Base-by-base conservation (phyloP, 768 basidiomycete species). In the Boletellus ananiceps region DNA sequence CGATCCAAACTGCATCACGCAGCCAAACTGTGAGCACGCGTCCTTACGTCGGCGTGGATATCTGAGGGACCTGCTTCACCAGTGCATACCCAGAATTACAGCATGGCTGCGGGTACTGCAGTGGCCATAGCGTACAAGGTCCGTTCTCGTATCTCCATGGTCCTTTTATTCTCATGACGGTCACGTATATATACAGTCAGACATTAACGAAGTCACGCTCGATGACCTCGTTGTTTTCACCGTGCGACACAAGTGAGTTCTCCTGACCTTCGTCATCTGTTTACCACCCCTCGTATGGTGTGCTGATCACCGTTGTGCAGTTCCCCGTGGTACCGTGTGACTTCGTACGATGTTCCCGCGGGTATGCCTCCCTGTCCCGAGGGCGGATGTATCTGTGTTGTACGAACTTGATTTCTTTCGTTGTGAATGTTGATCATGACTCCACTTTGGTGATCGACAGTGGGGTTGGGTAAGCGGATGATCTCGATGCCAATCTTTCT, bases 21-120 rank as follows among this genome's bases (percentile, higher is more conserved):
- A 34, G 0, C 59, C 59, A 18, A 60, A 60, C 31, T 29, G 59
- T 60, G 37, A 51, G 60, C 44, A 21, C 9, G 14, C n/a, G 3
- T 40, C 19, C 2, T 2, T 16, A 11, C 5, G 14, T 40, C 33
- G 14, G 8, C 5, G 21, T 34, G 18, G 14, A 31, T 32, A 21
- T 47, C 37, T 51, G 32, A 58, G 19, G 3, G 5, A 2, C n/a
- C 14, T 16, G 3, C 19, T 38, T 12, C 15, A 32, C 4, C 12
- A 60, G 59, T 60, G 1, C 59, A 60, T 42, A 15, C 56, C n/a
- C 5, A 32, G 32, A 58, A 62, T 25, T 0, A 46, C 18, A 12
- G 46, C n/a, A 29, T 11, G 42, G 43, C 52, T 29, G 40, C 50
- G 1, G 59, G 59, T 15, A 51, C 50, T 15, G 25, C 45, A 3